Percentiles rank a stretch among this genome's conserved stretches.
Evolutionary conservation across 2,329 filamentous ascomycete species (phyloP).

Genomic region (Hypoxylon sp.): DNA sequence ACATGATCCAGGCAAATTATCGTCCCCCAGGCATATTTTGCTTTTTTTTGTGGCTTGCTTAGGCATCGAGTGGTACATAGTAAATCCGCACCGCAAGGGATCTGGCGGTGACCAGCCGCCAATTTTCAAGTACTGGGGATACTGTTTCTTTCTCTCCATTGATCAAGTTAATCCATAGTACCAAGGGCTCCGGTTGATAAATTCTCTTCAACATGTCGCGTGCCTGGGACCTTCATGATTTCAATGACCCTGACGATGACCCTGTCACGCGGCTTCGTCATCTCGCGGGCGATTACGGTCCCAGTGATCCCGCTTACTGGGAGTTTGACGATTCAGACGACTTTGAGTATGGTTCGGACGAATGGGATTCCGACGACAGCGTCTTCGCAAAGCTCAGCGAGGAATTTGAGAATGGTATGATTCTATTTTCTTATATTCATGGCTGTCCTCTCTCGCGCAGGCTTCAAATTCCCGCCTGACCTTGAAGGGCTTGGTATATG

Average conservation of each 20-base stretch:
- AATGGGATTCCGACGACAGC: conserved; percentile 11
- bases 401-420: conserved; percentile 4
- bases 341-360: not conserved
- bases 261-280: conserved; percentile 29
- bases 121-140: not conserved
- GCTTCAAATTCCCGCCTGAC: not conserved
- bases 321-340: not conserved
- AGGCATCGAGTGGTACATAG: not conserved
- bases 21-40: not conserved
- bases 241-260: conserved; percentile 31
- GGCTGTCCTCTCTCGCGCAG: too few relatives aligned
- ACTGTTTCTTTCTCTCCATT: not conserved
- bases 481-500: not conserved
- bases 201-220: conserved; percentile 6
- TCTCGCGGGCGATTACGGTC: conserved; percentile 28
- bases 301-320: conserved; percentile 22
- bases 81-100: conserved; percentile 5
- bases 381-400: conserved; percentile 3
- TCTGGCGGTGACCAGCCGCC: not conserved
- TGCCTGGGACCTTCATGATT: conserved; percentile 25
- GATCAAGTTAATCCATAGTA: not conserved
- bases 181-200: not conserved
- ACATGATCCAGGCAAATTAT: not conserved
- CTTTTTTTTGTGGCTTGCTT: conserved; percentile 9
- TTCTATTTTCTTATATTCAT: not conserved